A percentile compares a stretch with the other conserved stretches of the same genome.
Evolutionary conservation across 306 rosid species (phyloP).

Genomic region (Acacia acuminata): DNA sequence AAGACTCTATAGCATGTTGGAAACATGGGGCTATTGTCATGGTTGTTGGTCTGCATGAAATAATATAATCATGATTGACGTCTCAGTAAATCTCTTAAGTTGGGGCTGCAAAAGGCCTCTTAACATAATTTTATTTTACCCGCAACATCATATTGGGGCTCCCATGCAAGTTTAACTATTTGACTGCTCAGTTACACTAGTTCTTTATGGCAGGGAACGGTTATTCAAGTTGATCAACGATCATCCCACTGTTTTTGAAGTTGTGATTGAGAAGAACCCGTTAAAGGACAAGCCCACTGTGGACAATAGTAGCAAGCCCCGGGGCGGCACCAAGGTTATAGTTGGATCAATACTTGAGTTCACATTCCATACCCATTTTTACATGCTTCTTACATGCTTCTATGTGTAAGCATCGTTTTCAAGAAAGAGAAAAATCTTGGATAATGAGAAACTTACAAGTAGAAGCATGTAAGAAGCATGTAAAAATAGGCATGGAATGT

Average conservation of each 20-base stretch:
- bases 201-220: slow-evolving; percentile 70
- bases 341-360: neutral
- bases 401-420: too few relatives aligned
- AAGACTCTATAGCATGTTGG: slow-evolving; percentile 8
- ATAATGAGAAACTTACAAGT: too few relatives aligned
- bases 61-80: neutral
- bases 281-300: slow-evolving; percentile 78
- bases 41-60: slow-evolving; percentile 16
- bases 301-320: slow-evolving; percentile 88
- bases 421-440: too few relatives aligned
- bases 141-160: neutral
- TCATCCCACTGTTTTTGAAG: slow-evolving; percentile 94
- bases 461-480: too few relatives aligned
- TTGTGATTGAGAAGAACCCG: slow-evolving; percentile 89
- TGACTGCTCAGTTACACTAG: neutral
- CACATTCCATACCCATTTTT: too few relatives aligned
- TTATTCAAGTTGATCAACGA: slow-evolving; percentile 93
- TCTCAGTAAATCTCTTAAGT: neutral
- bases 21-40: neutral
- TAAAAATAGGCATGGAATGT: too few relatives aligned
- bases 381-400: too few relatives aligned
- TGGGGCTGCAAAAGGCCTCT: neutral
- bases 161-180: neutral
- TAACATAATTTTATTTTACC: neutral
- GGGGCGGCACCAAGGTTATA: slow-evolving; percentile 80